These are phyloP conservation scores for Pistacia vera DNA, from an alignment of 345 rosid genomes.

Conservation along the genomic window DNA sequence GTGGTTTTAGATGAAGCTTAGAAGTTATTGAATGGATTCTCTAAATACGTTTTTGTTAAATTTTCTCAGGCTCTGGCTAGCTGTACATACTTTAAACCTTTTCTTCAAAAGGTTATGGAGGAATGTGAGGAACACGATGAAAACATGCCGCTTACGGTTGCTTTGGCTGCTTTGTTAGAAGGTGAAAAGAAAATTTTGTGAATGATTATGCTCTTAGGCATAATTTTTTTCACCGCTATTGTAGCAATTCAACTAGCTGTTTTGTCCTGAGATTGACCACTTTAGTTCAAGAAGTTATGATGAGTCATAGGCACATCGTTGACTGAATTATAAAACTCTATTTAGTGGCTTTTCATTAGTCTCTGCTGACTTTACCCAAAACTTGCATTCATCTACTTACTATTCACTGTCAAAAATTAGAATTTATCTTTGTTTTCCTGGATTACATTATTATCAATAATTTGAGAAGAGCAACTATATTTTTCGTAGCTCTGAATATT, in stretches of 20 bases:
- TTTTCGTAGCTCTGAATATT: not conserved
- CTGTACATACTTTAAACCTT: conserved; percentile 60
- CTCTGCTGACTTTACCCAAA: not conserved
- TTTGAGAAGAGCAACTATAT: not conserved
- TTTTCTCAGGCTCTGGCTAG: conserved; percentile 77
- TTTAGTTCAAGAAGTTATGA: not conserved
- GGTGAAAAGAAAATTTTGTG: conserved; percentile 39
- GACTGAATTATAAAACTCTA: not conserved
- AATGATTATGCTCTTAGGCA: not conserved
- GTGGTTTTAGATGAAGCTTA: not conserved
- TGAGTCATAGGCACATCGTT: not conserved
- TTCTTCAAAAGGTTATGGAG: conserved; percentile 57
- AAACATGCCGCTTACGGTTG: conserved; percentile 59
- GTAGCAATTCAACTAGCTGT: not conserved
- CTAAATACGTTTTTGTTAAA: not conserved
- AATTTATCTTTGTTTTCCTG: not conserved
- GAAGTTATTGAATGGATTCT: not conserved
- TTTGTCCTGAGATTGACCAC: not conserved
- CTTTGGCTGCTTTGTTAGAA: conserved; percentile 61
- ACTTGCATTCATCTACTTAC: not conserved
- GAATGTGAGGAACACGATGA: conserved; percentile 51
- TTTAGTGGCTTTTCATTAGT: not conserved
- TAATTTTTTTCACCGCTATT: not conserved
- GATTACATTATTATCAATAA: not conserved
- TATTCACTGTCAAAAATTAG: not conserved